These are phyloP conservation scores for Diplodia scrobiculata DNA, from an alignment of 2,329 filamentous ascomycete genomes.

Conservation along the genomic window DNA sequence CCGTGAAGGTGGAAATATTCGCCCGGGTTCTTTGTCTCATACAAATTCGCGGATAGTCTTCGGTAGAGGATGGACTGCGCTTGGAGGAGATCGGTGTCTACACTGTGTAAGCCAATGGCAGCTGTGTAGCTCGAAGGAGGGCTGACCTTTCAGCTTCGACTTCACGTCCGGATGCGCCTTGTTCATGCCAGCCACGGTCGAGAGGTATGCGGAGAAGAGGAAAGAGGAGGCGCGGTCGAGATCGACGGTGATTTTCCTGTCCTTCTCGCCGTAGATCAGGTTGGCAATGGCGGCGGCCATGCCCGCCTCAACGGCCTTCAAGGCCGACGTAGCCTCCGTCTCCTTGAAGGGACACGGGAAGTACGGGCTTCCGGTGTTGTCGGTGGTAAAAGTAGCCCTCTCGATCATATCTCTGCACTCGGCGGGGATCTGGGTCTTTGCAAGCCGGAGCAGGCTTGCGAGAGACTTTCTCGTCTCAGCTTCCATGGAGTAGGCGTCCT, in stretches of 20 bases:
- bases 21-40: conserved; percentile 65
- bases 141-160: conserved; percentile 48
- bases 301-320: conserved; percentile 63
- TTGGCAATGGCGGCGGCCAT: conserved; percentile 63
- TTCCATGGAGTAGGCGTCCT: conserved; percentile 38
- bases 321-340: conserved; percentile 56
- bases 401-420: conserved; percentile 40
- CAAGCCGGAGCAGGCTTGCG: conserved; percentile 39
- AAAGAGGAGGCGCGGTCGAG: conserved; percentile 59
- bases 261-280: conserved; percentile 53
- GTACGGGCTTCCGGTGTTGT: conserved; percentile 45
- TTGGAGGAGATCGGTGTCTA: conserved; percentile 70
- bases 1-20: conserved; percentile 76
- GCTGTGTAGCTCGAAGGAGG: background rate
- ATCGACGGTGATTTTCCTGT: conserved; percentile 54
- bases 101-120: conserved; percentile 30
- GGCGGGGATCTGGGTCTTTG: conserved; percentile 40
- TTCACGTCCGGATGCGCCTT: conserved; percentile 50
- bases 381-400: conserved; percentile 41
- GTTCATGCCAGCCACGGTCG: conserved; percentile 57
- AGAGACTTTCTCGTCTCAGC: conserved; percentile 41
- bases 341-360: conserved; percentile 55
- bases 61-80: conserved; percentile 73
- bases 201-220: conserved; percentile 61
- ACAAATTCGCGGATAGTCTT: conserved; percentile 71